Base-by-base conservation (phyloP, 2,329 filamentous ascomycete genomes). In the Furcasterigmium sp. region DNA sequence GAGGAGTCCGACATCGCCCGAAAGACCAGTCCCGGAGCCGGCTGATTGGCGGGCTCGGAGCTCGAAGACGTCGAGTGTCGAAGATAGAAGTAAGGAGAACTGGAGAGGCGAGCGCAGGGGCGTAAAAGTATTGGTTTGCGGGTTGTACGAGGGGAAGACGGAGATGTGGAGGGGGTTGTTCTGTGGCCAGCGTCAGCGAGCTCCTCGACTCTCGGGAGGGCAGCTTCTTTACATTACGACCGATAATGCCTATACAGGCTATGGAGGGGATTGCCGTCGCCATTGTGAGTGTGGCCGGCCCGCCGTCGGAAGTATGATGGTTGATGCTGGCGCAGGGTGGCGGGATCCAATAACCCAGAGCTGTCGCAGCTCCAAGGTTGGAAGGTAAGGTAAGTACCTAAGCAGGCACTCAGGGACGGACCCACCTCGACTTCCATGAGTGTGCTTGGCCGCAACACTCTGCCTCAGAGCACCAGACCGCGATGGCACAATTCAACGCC, bases 91-190 rank as follows among this genome's bases (percentile, higher is more conserved):
- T 56, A 97, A 90, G 28, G 87, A 89, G 71, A 93, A 96, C 61
- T 95, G 89, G 10, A 97, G 78, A n/a, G 81, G 75, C 15, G 84
- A 85, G 55, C 84, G 82, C 51, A 85, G 69, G 28, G 78, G 77
- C 8, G 65, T 57, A 53, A 72, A 69, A 43, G 66, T 69, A 63
- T 73, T 69, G 52, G 72, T 74, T 41, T 73, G 52, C 38, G 75
- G 68, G 58, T 78, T 73, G 72, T 87, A 78, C 37, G 84, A 85
- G 41, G 89, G 86, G 66, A 96, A 95, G 60, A 95, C 81, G 47
- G 88, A 83, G 56, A 95, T 87, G 69, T 97, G 91, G 52, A 97
- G 84, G 46, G 91, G 93, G 61, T 96, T 95, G 70, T 97, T 95
- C 91, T 97, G 59, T 46, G 25, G 26, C 10, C 10, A n/a, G n/a